Conservation (phyloP, 495 filamentous ascomycete genomes). For the Aspergillus haitiensis region DNA sequence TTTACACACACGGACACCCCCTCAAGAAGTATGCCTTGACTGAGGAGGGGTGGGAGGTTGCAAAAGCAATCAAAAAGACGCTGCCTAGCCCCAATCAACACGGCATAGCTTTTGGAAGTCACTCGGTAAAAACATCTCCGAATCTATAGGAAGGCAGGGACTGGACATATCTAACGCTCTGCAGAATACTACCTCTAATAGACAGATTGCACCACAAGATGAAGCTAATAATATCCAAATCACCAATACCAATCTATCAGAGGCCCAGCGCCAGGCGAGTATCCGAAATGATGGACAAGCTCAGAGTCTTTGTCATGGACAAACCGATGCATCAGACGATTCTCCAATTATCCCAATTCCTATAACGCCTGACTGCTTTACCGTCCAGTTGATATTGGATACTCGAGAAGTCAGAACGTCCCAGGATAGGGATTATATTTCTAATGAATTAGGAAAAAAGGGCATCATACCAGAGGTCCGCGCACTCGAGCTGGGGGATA, state of each 20-base stretch:
- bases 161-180: conserved; percentile 3
- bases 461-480: conserved; percentile 66
- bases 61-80: conserved; percentile 62
- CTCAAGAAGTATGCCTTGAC: conserved; percentile 68
- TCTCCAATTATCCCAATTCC: conserved; percentile 50
- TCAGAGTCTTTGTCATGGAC: conserved; percentile 1
- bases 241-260: background rate
- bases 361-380: conserved; percentile 65
- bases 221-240: background rate
- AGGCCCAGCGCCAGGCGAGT: conserved; percentile 1
- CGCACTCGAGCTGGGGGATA: conserved; percentile 71
- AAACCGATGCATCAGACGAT: conserved; percentile 11
- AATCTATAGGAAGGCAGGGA: background rate
- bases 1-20: conserved; percentile 69
- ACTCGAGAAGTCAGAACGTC: conserved; percentile 76
- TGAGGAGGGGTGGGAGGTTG: conserved; percentile 79
- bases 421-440: conserved; percentile 76
- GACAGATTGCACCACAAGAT: background rate
- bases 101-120: conserved; percentile 20
- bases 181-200: conserved; percentile 2
- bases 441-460: conserved; percentile 66
- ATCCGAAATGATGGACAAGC: conserved; percentile 6
- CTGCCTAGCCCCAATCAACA: conserved; percentile 28
- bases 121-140: conserved; percentile 20
- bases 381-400: conserved; percentile 72